A percentile compares a stretch with the other conserved stretches of the same genome.
Conservation (phyloP, 768 basidiomycete genomes). For the Tephrocybe sp. region DNA sequence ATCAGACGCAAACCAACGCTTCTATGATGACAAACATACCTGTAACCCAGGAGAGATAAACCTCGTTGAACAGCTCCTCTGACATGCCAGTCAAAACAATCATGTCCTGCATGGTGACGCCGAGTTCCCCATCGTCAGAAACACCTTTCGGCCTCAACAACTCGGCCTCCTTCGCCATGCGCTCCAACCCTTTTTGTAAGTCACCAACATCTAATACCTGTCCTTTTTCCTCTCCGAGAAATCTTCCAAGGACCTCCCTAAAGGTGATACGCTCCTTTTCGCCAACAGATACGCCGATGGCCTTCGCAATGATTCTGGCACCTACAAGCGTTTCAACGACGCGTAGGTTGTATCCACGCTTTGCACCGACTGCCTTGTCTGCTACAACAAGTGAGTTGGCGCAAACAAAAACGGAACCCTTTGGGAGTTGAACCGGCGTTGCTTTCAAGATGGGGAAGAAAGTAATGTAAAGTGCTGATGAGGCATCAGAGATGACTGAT, state of each 20-base stretch:
- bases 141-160: constrained; percentile 43
- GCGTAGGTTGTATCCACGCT: constrained; percentile 81
- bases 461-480: constrained; percentile 73
- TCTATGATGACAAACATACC: constrained; percentile 40
- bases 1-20: constrained; percentile 1
- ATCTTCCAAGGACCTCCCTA: constrained; percentile 62
- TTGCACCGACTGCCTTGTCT: constrained; percentile 76
- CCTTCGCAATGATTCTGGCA: constrained; percentile 67
- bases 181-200: constrained; percentile 46
- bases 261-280: constrained; percentile 57
- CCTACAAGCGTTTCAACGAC: constrained; percentile 89
- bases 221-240: constrained; percentile 43
- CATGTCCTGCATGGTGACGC: constrained; percentile 77
- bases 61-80: constrained; percentile 52
- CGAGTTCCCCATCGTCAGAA: constrained; percentile 42
- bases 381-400: constrained; percentile 84
- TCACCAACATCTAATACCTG: constrained; percentile 42
- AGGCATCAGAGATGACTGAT: constrained; percentile 71
- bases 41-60: constrained; percentile 79
- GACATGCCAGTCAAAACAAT: constrained; percentile 57
- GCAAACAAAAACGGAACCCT: constrained; percentile 61
- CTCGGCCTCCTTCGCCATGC: constrained; percentile 45
- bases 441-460: constrained; percentile 77
- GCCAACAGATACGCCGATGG: constrained; percentile 43
- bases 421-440: constrained; percentile 59